Base-by-base conservation (phyloP, 2,329 filamentous ascomycete species). In the Phoma sp. region DNA sequence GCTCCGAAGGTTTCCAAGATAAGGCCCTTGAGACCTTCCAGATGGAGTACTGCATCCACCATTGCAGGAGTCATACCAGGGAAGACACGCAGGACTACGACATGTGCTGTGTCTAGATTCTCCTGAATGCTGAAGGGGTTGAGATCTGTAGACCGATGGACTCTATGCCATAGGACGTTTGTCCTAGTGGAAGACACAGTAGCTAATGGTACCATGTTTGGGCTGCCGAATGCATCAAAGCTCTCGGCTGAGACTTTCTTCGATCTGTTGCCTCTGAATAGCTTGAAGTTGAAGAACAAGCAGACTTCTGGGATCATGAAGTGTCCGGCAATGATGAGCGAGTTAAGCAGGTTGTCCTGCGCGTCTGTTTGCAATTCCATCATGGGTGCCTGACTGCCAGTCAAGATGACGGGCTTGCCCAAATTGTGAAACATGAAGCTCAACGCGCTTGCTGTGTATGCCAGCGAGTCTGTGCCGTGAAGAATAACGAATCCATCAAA, bases 251-350 rank as follows among this genome's bases (percentile, higher is more conserved):
- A 93, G 26, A 96, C 86, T 75, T 97, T 97, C 58, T 91, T 95
- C 9, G 90, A 87, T 55, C 93, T 83, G 76, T 96, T 96, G 14
- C 93, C 93, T 21, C 93, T 87, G 77, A 93, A 96, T 17, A 97
- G 84, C 62, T 88, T 91, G 78, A 96, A 90, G 76, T 95, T 91
- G 81, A 97, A 97, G 80, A 96, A 96, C 29, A 97, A 83, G 72
- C 91, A 93, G 47, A 97, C 93, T 74, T 96, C 93, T 0, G 93
- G 92, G 53, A 97, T 91, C 78, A 92, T 90, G 71, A 96, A 96
- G 56, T 95, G 95, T 28, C 92, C 92, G 3, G 93, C 93, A 50
- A 96, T 89, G 69, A 96, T 92, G 68, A 96, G 83, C 1, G 91
- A 93, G 17, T 91, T 91, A 5, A 96, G 84, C 11, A 97, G 83